Evolutionary conservation across 352 stramenopile genomes (phyloP).

Genomic region (Globisporangium spiculum): DNA sequence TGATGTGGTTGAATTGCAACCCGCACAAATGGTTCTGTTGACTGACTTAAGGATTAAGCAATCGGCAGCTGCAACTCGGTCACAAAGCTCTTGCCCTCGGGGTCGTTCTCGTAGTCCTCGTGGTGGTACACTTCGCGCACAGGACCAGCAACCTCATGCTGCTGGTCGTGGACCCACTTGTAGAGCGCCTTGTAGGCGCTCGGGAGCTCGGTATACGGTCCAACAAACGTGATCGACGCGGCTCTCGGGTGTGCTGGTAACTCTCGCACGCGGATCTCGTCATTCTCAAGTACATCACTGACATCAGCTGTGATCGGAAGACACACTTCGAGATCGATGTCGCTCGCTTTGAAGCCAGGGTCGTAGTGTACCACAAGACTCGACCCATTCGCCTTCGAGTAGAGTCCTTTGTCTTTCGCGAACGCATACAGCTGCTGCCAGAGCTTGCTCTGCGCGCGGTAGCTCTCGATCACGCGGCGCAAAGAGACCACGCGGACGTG

Average conservation of each 20-base stretch:
- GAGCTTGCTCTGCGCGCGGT: conserved; percentile 39
- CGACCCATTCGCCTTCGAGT: conserved; percentile 17
- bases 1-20: no score
- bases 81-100: conserved; percentile 3
- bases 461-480: conserved; percentile 37
- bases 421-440: conserved; percentile 38
- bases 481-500: conserved; percentile 34
- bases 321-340: conserved; percentile 58
- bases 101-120: neutral
- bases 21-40: no score
- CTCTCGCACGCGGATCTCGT: conserved; percentile 23
- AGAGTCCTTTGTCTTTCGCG: conserved; percentile 11
- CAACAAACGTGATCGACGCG: conserved; percentile 25
- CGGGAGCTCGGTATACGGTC: neutral
- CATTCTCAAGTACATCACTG: conserved; percentile 13
- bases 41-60: neutral
- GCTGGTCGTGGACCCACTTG: neutral
- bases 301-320: conserved; percentile 29
- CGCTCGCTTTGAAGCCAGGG: conserved; percentile 25
- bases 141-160: neutral
- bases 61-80: conserved; percentile 8
- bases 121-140: conserved; percentile 10
- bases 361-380: conserved; percentile 46
- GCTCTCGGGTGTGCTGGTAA: conserved; percentile 23
- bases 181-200: conserved; percentile 9